Percentiles rank a stretch among this genome's conserved stretches.
These are phyloP conservation scores for Beta corolliflora DNA, from an alignment of 179 eudicot species.

Conservation along the genomic window DNA sequence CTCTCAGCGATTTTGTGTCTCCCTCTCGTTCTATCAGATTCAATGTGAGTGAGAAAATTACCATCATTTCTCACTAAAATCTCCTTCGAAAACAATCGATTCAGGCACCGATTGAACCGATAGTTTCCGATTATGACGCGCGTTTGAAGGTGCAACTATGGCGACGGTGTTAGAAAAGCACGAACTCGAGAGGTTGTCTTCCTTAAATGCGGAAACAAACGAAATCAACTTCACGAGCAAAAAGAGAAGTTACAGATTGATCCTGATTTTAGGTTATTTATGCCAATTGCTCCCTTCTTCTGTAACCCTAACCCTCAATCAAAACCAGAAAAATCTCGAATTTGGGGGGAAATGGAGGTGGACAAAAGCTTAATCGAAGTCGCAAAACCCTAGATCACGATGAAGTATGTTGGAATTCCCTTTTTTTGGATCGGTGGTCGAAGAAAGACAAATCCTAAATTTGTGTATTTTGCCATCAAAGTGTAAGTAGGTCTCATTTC, in stretches of 20 bases:
- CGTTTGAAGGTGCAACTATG: not conserved
- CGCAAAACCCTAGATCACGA: not conserved
- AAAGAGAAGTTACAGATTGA: constrained; percentile 72
- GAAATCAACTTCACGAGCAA: constrained; percentile 85
- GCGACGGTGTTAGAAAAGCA: constrained; percentile 28
- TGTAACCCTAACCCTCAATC: constrained; percentile 29
- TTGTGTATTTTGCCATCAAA: no score
- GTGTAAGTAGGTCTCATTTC: no score
- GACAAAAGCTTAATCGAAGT: not conserved
- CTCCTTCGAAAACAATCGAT: constrained; percentile 23
- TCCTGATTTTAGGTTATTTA: constrained; percentile 71
- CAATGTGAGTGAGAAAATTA: no score
- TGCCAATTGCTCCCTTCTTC: constrained; percentile 56
- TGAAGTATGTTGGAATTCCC: not conserved
- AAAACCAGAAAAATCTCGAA: not conserved
- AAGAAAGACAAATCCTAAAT: not conserved
- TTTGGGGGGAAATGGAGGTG: not conserved
- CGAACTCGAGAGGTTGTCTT: constrained; percentile 59
- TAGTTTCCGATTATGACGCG: constrained; percentile 2
- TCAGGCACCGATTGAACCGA: constrained; percentile 22
- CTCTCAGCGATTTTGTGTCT: no score
- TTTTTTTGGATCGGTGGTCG: not conserved
- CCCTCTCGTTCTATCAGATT: no score
- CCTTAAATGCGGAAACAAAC: constrained; percentile 64
- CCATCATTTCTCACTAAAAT: constrained; percentile 36